phyloP scores from a whole-genome alignment of 257 asterid species.

The Thymus mandschuricus region DNA sequence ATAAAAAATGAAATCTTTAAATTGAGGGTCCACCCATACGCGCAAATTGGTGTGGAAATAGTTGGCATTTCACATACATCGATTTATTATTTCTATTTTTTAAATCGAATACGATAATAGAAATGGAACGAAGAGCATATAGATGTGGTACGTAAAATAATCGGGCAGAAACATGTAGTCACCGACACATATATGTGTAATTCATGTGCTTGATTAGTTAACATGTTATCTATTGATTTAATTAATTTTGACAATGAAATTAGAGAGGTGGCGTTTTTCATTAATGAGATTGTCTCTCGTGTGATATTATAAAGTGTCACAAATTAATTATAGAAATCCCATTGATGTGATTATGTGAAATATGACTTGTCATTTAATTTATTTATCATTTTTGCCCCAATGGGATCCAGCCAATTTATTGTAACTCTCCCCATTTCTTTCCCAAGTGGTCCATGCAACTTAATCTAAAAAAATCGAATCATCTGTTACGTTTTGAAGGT shows the following conservation, averaged over 20 bases:
- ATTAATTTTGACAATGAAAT: background rate
- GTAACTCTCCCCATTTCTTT: background rate
- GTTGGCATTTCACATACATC: conserved; percentile 20
- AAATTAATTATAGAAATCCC: background rate
- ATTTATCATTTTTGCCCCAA: background rate
- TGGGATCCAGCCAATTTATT: conserved; percentile 26
- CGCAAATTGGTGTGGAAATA: conserved; percentile 25
- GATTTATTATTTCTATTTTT: background rate
- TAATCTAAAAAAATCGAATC: background rate
- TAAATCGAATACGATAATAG: no score
- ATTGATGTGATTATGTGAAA: background rate
- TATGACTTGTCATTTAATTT: background rate
- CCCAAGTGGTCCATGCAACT: conserved; percentile 23
- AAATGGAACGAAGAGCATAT: no score
- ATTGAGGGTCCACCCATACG: conserved; percentile 1
- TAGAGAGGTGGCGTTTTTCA: background rate
- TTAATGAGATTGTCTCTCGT: background rate
- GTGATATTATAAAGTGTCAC: background rate
- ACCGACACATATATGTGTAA: conserved; percentile 1
- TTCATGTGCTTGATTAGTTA: no score
- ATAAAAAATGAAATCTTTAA: conserved; percentile 12
- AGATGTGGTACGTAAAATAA: background rate
- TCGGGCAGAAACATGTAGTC: background rate
- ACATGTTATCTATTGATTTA: no score
- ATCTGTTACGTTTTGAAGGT: no score